Evolutionary conservation across 352 stramenopile genomes (phyloP).

Genomic region (Phytophthora agathidicida): DNA sequence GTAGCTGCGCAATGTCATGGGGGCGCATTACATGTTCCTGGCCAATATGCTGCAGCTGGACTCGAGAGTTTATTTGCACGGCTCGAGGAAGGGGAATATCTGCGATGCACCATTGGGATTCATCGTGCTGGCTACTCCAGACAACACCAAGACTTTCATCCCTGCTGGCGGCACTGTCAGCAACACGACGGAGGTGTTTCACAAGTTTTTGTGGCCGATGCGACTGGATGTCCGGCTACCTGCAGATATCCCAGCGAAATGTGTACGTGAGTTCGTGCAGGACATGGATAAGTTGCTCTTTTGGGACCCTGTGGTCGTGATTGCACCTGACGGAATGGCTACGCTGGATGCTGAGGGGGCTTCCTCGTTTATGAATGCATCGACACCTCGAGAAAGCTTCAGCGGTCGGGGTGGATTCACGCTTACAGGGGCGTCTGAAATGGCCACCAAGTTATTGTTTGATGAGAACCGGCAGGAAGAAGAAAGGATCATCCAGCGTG

Average conservation of each 20-base stretch:
- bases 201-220: slow-evolving; percentile 61
- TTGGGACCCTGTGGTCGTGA: slow-evolving; percentile 38
- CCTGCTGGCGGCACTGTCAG: slow-evolving; percentile 63
- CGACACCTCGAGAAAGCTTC: slow-evolving; percentile 23
- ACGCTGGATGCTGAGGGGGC: slow-evolving; percentile 24
- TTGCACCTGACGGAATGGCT: slow-evolving; percentile 30
- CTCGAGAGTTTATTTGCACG: slow-evolving; percentile 53
- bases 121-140: slow-evolving; percentile 61
- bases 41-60: slow-evolving; percentile 70
- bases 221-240: slow-evolving; percentile 54
- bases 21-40: slow-evolving; percentile 80
- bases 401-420: slow-evolving; percentile 13
- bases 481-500: slow-evolving; percentile 50
- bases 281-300: slow-evolving; percentile 66
- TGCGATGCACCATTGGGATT: slow-evolving; percentile 69
- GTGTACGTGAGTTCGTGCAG: slow-evolving; percentile 67
- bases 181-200: slow-evolving; percentile 56
- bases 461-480: slow-evolving; percentile 57
- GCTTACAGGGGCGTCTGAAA: slow-evolving; percentile 9
- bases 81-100: slow-evolving; percentile 49
- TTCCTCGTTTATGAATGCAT: slow-evolving; percentile 36
- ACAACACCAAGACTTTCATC: slow-evolving; percentile 70
- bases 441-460: slow-evolving; percentile 43
- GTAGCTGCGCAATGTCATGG: slow-evolving; percentile 74
- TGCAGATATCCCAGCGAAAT: slow-evolving; percentile 28